Base-by-base conservation (phyloP, 140 eudicot genomes). In the Ambrosia hybrid region DNA sequence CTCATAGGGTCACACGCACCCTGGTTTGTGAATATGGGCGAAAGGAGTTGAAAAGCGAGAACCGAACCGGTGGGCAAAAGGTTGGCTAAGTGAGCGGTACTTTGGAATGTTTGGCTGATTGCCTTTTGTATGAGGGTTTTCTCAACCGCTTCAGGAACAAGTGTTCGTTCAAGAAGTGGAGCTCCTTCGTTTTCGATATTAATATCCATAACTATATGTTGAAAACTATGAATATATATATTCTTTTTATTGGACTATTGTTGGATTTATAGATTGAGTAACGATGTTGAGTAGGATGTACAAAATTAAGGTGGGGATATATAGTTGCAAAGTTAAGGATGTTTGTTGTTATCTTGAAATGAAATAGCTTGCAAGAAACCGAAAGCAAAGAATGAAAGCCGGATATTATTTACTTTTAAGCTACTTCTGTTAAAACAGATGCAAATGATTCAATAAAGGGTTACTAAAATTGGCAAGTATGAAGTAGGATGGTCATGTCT, bases 61-160 rank as follows among this genome's bases (percentile, higher is more conserved):
- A 90, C 96, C 12, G 97, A 82, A 0, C 96, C 97, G 0, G 97
- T 90, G 46, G 96, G 97, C n/a, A 94, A 71, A 67, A 86, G 96
- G 62, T 94, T 94, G 51, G 97, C 97, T 14, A 90, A 66, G 74
- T 90, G 90, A 52, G 96, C 96, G 1, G 96, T 90, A 86, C 99
- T 90, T 78, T 84, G 78, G 56, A 94, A 94, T 14, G 99, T 94
- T 76, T 90, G 97, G 78, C 89, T 94, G 3, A 94, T 94, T 64
- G 96, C 96, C 68, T 84, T 75, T 66, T 94, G 99, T 37, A 90
- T 85, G 9, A 73, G 71, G 63, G 81, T 86, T 80, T 83, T 90
- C 60, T 87, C 89, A 4, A 75, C 73, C 1, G 85, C 21, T 70
- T 87, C 86, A 0, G 97, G 92, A 55, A 87, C 60, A 68, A 68